These are phyloP conservation scores for Ceratocystis variospora DNA, from an alignment of 2,329 filamentous ascomycete genomes.

Conservation along the genomic window DNA sequence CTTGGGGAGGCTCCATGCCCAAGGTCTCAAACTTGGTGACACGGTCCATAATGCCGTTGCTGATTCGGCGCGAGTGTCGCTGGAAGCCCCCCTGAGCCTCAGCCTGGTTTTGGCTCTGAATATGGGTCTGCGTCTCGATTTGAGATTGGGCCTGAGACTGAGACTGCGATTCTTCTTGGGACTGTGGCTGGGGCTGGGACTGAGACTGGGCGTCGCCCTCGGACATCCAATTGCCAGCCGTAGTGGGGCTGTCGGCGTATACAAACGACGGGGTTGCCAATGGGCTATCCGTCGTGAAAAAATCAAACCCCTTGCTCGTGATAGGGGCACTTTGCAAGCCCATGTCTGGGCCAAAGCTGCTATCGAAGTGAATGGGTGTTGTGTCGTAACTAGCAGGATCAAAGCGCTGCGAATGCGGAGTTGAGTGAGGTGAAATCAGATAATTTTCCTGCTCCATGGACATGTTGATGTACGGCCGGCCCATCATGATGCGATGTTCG, in stretches of 20 bases:
- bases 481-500: slow-evolving; percentile 21
- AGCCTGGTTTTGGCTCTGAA: slow-evolving; percentile 22
- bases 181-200: slow-evolving; percentile 27
- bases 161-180: slow-evolving; percentile 18
- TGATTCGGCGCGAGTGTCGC: slow-evolving; percentile 33
- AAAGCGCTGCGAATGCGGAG: slow-evolving; percentile 41
- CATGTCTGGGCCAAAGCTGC: slow-evolving; percentile 28
- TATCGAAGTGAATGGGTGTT: slow-evolving; percentile 35
- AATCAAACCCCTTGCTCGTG: slow-evolving; percentile 36
- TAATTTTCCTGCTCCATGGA: slow-evolving; percentile 34
- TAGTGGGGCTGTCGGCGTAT: slow-evolving; percentile 33
- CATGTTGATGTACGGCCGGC: slow-evolving; percentile 24
- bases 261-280: slow-evolving; percentile 39
- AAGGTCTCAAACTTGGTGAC: slow-evolving; percentile 46
- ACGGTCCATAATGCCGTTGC: slow-evolving; percentile 47
- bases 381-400: slow-evolving; percentile 34
- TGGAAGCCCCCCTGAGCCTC: slow-evolving; percentile 26
- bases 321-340: slow-evolving; percentile 20
- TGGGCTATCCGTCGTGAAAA: slow-evolving; percentile 34
- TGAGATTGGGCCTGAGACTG: slow-evolving; percentile 21
- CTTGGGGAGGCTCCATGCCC: slow-evolving; percentile 10
- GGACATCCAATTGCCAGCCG: slow-evolving; percentile 36
- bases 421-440: slow-evolving; percentile 42
- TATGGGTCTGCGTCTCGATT: slow-evolving; percentile 33
- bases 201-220: slow-evolving; percentile 31